Conservation (phyloP, 177 flowering plant species). For the Telopea speciosissima region DNA sequence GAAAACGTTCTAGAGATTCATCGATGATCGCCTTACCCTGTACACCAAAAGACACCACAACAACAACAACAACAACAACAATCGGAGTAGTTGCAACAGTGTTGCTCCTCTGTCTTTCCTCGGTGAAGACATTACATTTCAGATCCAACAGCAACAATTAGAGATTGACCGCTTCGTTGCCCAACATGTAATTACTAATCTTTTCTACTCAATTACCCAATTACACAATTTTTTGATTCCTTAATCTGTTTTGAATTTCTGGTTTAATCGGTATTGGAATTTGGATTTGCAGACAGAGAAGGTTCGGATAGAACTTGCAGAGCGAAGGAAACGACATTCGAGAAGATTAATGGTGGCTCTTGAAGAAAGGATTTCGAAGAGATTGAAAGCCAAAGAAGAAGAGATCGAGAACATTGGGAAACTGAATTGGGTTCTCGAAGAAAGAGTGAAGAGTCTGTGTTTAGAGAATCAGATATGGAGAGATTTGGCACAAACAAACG, state of each 20-base stretch:
- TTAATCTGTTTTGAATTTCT: not conserved
- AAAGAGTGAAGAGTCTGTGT: slow-evolving; percentile 44
- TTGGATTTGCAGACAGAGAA: slow-evolving; percentile 45
- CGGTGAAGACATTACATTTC: slow-evolving; percentile 51
- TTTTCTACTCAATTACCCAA: not conserved
- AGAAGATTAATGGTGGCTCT: slow-evolving; percentile 35
- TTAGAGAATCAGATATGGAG: slow-evolving; percentile 81
- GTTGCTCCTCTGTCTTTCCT: slow-evolving; percentile 33
- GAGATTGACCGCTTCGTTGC: slow-evolving; percentile 55
- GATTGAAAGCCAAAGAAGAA: slow-evolving; percentile 50
- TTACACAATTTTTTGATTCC: not conserved
- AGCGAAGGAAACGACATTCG: slow-evolving; percentile 37
- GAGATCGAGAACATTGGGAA: slow-evolving; percentile 57
- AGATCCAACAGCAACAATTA: slow-evolving; percentile 51
- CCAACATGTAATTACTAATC: slow-evolving; percentile 39
- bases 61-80: not conserved
- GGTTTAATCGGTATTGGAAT: not conserved
- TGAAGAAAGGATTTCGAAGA: slow-evolving; percentile 43
- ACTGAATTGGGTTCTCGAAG: slow-evolving; percentile 56
- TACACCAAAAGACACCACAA: slow-evolving; percentile 5
- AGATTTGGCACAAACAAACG: slow-evolving; percentile 66
- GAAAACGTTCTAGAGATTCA: slow-evolving; percentile 41
- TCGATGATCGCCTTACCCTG: slow-evolving; percentile 8
- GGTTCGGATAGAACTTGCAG: slow-evolving; percentile 52
- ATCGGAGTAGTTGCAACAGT: no score